Evolutionary conservation across 805 yeast species (phyloP), one percentile per base, ranked within the genome.

Genomic region (Wickerhamiella sergipiensis): DNA sequence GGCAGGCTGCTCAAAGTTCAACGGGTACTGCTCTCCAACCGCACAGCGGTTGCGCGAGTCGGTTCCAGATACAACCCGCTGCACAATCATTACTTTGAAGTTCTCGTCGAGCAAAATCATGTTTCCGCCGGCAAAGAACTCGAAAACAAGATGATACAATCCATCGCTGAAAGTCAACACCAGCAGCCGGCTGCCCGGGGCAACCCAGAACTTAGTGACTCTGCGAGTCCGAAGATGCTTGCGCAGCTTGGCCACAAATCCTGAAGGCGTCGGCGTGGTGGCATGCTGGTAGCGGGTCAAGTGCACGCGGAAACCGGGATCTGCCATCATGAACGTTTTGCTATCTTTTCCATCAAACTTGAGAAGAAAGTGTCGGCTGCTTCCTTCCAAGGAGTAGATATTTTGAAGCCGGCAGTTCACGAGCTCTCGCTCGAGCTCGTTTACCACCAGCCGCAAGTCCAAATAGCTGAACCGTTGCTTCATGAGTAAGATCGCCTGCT

Each of bases 91-190:
- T 48, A 89, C 87, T 58, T 76, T 80, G 53, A 72, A 65, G 19
- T 81, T 75, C 26, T 78, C 74, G 64, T 90, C 94, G 54, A 90
- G 71, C 19, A 90, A 71, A 18, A 90, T 70, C 50, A 90, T 77
- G 62, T 90, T 90, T 24, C 98, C 98, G 2, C 96, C 96, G 62
- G 96, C 85, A 69, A 89, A 90, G 61, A 90, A 90, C 65, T 90
- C 98, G 49, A 90, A 66, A 0, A 86, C 95, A 56, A 90, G 68
- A 58, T 84, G 82, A 57, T 62, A 67, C 61, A 69, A 80, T 1
- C 95, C 95, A 59, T 86, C 95, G 45, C 89, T 80, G 67, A 90
- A 90, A 53, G 85, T 80, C 45, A 90, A 65, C 0, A 88, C 95
- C 44, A 86, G 70, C n/a, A 86, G 78, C 64, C 97, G 75, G 62